Evolutionary conservation across 441 rosid species (phyloP).

Genomic region (Biscutella laevigata): DNA sequence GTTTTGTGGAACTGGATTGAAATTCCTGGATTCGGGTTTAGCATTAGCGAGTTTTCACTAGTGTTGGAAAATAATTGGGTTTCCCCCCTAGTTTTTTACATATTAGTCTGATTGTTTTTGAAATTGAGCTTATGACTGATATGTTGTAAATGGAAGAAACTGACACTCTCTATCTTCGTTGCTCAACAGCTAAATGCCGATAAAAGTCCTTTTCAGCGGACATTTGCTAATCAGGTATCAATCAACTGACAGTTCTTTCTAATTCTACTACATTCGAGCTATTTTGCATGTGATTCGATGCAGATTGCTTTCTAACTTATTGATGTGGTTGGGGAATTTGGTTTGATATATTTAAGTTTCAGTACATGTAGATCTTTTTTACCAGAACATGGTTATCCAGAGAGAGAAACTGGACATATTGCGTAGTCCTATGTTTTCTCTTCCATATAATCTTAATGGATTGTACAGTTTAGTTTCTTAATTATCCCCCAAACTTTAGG

Average conservation of each 20-base stretch:
- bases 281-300: background rate
- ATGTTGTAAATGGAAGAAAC: background rate
- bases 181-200: constrained; percentile 68
- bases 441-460: background rate
- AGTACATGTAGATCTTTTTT: constrained; percentile 2
- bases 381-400: background rate
- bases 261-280: background rate
- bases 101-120: too few species aligned
- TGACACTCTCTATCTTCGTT: constrained; percentile 13
- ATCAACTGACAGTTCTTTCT: constrained; percentile 2
- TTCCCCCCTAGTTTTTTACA: background rate
- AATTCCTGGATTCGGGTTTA: background rate
- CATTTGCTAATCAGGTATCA: constrained; percentile 85
- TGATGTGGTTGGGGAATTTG: background rate
- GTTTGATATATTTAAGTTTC: background rate
- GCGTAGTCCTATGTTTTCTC: background rate
- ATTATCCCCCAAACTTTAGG: too few species aligned
- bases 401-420: background rate
- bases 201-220: constrained; percentile 88
- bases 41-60: background rate
- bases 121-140: constrained; percentile 2
- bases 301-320: background rate
- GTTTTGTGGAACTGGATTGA: constrained; percentile 10
- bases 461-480: too few species aligned
- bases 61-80: background rate